These are phyloP conservation scores for Boechera retrofracta DNA, from an alignment of 345 rosid genomes.

Conservation along the genomic window DNA sequence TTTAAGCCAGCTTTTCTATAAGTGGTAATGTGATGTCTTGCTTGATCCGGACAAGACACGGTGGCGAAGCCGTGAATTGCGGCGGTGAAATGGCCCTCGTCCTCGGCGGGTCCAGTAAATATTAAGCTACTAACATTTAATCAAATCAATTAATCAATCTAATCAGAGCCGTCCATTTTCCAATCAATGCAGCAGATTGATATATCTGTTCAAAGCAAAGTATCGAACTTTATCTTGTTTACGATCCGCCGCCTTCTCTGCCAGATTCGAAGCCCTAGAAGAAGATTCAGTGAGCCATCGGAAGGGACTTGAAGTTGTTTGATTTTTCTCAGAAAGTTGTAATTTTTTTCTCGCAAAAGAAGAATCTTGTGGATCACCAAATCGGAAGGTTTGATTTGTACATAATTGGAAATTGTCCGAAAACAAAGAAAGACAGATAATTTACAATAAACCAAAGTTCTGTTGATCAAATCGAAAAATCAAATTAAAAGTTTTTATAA, in stretches of 20 bases:
- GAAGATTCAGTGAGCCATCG: neutral
- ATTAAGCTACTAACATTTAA: neutral
- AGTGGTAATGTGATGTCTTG: slow-evolving; percentile 8
- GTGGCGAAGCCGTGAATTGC: slow-evolving; percentile 27
- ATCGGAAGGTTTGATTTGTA: slow-evolving; percentile 26
- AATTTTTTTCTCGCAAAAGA: neutral
- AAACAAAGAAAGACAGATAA: slow-evolving; percentile 28
- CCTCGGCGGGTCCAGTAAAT: slow-evolving; percentile 7
- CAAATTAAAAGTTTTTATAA: slow-evolving; percentile 11
- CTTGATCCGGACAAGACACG: slow-evolving; percentile 25
- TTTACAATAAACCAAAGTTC: slow-evolving; percentile 29
- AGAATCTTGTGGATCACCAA: slow-evolving; percentile 1
- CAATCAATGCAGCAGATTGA: slow-evolving; percentile 18
- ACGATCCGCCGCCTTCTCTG: slow-evolving; percentile 30
- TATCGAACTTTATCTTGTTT: neutral
- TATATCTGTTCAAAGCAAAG: slow-evolving; percentile 4
- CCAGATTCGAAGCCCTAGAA: slow-evolving; percentile 15
- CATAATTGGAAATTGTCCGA: slow-evolving; percentile 26
- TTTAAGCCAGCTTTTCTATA: slow-evolving; percentile 3
- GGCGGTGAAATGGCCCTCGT: slow-evolving; percentile 21
- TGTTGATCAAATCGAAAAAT: slow-evolving; percentile 24
- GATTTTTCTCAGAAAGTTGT: neutral
- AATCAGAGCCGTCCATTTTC: slow-evolving; percentile 25
- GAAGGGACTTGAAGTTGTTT: neutral
- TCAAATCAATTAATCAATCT: neutral